A percentile compares a stretch with the other conserved stretches of the same genome.
Evolutionary conservation across 2,329 filamentous ascomycete species (phyloP).

Genomic region (Verticillium klebahnii): DNA sequence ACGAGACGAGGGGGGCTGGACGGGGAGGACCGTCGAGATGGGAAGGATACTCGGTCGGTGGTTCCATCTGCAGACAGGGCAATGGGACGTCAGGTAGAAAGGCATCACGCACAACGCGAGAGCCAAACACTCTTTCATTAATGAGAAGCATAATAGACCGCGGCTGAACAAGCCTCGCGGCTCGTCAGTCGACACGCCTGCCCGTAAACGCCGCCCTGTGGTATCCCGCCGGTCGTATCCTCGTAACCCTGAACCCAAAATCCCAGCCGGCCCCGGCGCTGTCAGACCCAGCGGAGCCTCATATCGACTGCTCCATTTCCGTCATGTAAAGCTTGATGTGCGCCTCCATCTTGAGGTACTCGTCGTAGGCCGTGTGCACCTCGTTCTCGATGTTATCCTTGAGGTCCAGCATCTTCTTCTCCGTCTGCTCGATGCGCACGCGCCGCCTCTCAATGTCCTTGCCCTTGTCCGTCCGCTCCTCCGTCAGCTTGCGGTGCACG

Average conservation of each 20-base stretch:
- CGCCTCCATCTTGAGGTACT: conserved; percentile 96
- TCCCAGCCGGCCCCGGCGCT: not conserved
- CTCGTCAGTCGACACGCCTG: conserved; percentile 8
- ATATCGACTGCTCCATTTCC: conserved; percentile 91
- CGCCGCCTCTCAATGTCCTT: conserved; percentile 88
- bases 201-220: conserved; percentile 35
- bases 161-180: not conserved
- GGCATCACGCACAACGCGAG: not conserved
- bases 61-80: conserved; percentile 50
- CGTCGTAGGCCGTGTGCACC: conserved; percentile 82
- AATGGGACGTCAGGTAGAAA: conserved; percentile 22
- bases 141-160: not conserved
- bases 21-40: conserved; percentile 53
- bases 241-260: conserved; percentile 3
- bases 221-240: conserved; percentile 24
- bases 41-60: conserved; percentile 57
- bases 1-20: conserved; percentile 50
- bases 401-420: conserved; percentile 99
- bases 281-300: conserved; percentile 12
- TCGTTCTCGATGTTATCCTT: conserved; percentile 98
- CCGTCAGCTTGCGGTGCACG: conserved; percentile 73
- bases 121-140: not conserved
- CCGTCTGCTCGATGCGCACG: conserved; percentile 94
- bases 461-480: conserved; percentile 81
- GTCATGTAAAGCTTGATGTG: conserved; percentile 98